Evolutionary conservation across 2,329 filamentous ascomycete genomes (phyloP), one percentile per base, ranked within the genome.

Genomic region (Xylaria sp.): DNA sequence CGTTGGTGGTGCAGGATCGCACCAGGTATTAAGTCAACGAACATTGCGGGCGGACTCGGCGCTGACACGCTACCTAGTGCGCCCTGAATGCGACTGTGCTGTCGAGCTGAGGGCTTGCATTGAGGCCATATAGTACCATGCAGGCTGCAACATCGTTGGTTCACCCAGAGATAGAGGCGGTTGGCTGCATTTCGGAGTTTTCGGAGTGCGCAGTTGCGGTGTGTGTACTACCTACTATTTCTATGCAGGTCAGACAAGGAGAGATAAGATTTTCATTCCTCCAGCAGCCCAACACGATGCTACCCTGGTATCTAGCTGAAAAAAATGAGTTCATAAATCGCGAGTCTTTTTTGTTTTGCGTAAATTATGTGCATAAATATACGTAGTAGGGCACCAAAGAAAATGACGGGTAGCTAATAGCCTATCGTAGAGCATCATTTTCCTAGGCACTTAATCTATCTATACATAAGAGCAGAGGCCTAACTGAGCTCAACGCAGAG

Each of bases 401-500:
- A 27, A n/a, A 32, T 3, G 29, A n/a, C 16, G 2, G 12, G 23
- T 23, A 53, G 50, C 27, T 21, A 21, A 32, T 53, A 53, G 48
- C 18, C 51, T 32, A 35, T n/a, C 5, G 18, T n/a, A 6, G 18
- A 21, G 29, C 35, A 54, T 32, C 8, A 21, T 54, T 54, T 23
- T 10, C 18, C 27, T 1, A 47, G 3, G 25, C 6, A 51, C 48
- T 18, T 51, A 8, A 51, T 51, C 27, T 10, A n/a, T 16, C 5
- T 23, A 32, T 10, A n/a, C 16, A 2, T 23, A 32, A 13, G 4
- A 13, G 10, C 27, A 16, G 18, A 35, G 13, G 44, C 21, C 8
- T 29, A 4, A 10, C 27, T 25, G n/a, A 16, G 16, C 50, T 68
- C 65, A 25, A 64, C 75, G 62, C 79, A 80, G 35, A 80, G 63